Conservation (phyloP, 1,284 basidiomycete genomes). For the Sutorius eximius region DNA sequence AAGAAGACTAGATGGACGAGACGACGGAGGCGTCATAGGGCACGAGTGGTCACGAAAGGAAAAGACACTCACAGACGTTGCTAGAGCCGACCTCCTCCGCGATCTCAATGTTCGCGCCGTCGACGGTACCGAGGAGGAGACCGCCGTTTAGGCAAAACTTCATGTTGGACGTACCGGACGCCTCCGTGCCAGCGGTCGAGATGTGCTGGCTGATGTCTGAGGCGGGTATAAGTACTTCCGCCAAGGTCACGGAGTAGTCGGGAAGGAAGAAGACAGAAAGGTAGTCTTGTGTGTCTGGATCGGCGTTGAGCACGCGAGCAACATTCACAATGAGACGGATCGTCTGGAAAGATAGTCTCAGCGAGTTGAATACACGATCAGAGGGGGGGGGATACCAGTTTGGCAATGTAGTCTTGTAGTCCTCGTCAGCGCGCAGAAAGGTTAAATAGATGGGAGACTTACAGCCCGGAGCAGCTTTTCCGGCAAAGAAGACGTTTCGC, state of each 20-base stretch:
- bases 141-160: slow-evolving; percentile 90
- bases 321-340: slow-evolving; percentile 91
- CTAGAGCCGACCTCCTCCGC: slow-evolving; percentile 83
- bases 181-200: slow-evolving; percentile 91
- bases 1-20: slow-evolving; percentile 77
- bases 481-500: slow-evolving; percentile 87
- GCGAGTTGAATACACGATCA: not conserved
- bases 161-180: slow-evolving; percentile 90
- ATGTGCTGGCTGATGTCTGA: slow-evolving; percentile 93
- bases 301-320: slow-evolving; percentile 79
- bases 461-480: slow-evolving; percentile 85
- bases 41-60: not conserved
- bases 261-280: slow-evolving; percentile 85
- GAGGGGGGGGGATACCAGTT: slow-evolving; percentile 50
- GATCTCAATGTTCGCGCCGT: slow-evolving; percentile 95
- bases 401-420: slow-evolving; percentile 69
- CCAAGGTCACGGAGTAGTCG: slow-evolving; percentile 87
- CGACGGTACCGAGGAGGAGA: slow-evolving; percentile 78
- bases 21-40: not conserved
- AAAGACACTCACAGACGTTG: slow-evolving; percentile 56
- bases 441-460: slow-evolving; percentile 29
- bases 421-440: slow-evolving; percentile 5
- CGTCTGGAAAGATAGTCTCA: slow-evolving; percentile 46
- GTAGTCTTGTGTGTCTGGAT: slow-evolving; percentile 82
- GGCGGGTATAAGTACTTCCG: slow-evolving; percentile 89